Percentiles rank a stretch among this genome's conserved stretches.
Conservation (phyloP, 805 yeast species). For the Candida argentea region DNA sequence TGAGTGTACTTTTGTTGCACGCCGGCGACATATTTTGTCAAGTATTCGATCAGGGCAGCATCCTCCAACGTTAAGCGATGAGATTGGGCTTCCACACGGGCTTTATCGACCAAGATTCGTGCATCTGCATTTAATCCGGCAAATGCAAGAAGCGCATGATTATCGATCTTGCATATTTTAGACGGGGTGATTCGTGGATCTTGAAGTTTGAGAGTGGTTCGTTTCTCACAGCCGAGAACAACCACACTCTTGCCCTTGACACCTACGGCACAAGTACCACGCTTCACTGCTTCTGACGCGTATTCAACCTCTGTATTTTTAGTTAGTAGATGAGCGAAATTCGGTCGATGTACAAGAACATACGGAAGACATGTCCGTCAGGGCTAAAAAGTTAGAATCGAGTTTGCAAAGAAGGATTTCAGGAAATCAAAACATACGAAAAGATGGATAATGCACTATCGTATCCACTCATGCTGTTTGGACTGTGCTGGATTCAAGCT, state of each 20-base stretch:
- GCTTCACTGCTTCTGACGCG: constrained; percentile 93
- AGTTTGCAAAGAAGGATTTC: background rate
- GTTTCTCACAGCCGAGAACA: constrained; percentile 92
- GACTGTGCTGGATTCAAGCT: too few relatives aligned
- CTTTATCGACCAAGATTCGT: constrained; percentile 85
- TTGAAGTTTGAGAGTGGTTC: constrained; percentile 90
- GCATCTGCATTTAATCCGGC: constrained; percentile 99
- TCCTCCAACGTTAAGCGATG: constrained; percentile 92
- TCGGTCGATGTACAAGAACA: constrained; percentile 13
- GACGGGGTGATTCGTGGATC: constrained; percentile 95
- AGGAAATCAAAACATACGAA: constrained; percentile 51
- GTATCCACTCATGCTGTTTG: constrained; percentile 84
- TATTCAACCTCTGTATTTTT: constrained; percentile 73
- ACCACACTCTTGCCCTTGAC: constrained; percentile 85
- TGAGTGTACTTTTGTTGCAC: constrained; percentile 96
- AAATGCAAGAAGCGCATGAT: constrained; percentile 84
- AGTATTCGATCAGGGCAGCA: constrained; percentile 81
- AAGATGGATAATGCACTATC: constrained; percentile 97
- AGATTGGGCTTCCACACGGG: constrained; percentile 93
- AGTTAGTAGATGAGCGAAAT: constrained; percentile 20
- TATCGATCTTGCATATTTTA: constrained; percentile 84
- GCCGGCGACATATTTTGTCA: constrained; percentile 94
- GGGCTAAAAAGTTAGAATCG: constrained; percentile 52
- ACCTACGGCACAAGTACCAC: constrained; percentile 98
- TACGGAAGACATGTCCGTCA: constrained; percentile 96